These are phyloP conservation scores for Alternaria brassicicola DNA, from an alignment of 2,329 filamentous ascomycete species.

Conservation along the genomic window DNA sequence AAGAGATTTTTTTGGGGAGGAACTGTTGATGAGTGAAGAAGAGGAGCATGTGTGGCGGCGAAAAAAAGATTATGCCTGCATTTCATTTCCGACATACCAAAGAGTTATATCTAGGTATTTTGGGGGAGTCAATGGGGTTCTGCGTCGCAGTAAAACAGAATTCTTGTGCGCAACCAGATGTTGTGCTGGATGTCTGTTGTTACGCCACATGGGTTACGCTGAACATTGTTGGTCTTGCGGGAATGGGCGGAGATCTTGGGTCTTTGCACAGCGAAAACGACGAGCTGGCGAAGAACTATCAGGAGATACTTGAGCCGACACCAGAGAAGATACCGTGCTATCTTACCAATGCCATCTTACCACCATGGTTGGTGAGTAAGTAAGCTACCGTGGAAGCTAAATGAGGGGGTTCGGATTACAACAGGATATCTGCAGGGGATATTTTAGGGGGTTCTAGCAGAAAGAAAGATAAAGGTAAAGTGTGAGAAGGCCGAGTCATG, in stretches of 20 bases:
- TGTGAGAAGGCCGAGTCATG: constrained; percentile 35
- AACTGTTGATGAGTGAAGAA: constrained; percentile 59
- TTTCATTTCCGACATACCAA: constrained; percentile 89
- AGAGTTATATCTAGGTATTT: constrained; percentile 79
- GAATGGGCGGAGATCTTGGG: constrained; percentile 53
- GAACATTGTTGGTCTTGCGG: constrained; percentile 56
- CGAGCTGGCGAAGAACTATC: constrained; percentile 51
- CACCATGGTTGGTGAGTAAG: constrained; percentile 45
- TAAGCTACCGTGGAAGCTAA: constrained; percentile 56
- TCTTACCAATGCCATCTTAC: constrained; percentile 48
- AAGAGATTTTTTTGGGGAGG: constrained; percentile 57
- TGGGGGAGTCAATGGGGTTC: constrained; percentile 77
- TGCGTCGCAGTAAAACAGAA: constrained; percentile 65
- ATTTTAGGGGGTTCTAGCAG: constrained; percentile 55
- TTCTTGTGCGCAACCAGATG: constrained; percentile 51
- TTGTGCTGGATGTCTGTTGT: constrained; percentile 51
- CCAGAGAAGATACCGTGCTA: constrained; percentile 57
- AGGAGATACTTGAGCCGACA: constrained; percentile 54
- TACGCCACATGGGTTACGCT: constrained; percentile 54
- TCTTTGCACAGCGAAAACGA: constrained; percentile 51
- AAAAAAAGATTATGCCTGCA: constrained; percentile 78
- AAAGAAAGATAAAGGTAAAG: constrained; percentile 54
- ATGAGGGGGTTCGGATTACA: constrained; percentile 48
- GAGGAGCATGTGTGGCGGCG: constrained; percentile 62
- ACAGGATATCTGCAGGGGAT: constrained; percentile 49